Evolutionary conservation across 805 yeast genomes (phyloP), one percentile per base, ranked within the genome.

Genomic region (Sugiyamaella smithiae): DNA sequence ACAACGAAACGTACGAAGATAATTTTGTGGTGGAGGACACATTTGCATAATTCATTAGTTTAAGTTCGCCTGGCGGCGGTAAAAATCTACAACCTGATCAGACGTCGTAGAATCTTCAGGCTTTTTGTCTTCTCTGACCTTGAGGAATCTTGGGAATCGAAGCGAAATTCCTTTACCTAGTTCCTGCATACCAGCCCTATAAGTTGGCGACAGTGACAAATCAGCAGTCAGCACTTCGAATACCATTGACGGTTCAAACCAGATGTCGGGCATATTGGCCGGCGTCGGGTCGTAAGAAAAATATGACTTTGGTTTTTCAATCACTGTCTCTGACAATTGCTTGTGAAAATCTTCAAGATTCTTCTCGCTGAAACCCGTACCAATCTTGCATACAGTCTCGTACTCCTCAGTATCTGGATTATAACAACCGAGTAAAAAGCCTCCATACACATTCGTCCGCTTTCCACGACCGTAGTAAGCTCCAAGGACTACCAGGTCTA

Each of bases 321-420:
- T 76, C 46, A 81, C 93, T 0, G 88, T 80, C 2, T 87, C 83
- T 36, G 82, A 79, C 50, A 93, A 73, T 43, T 72, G 72, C 22
- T 75, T 77, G 58, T 82, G 73, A 26, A 93, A 65, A 23, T 67
- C 68, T 29, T 79, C 80, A 49, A 93, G 73, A 60, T 82, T 77
- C 55, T 84, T 97, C 56, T 93, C 99, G 35, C 89, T 80, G 62
- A 93, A 93, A 0, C 99, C 99, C 0, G 99, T 93, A 42, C 99
- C 99, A 48, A 95, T 90, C 65, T 93, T 93, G 70, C 99, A 93
- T 36, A 95, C 84, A 0, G 97, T 86, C 66, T 93, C 98, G 64
- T 78, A 88, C 60, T 90, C 97, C 19, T 95, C 98, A 0, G 88
- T 78, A 50, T 91, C 97, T 48, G 81, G 82, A 61, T 93, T 93